phyloP scores from a whole-genome alignment of 1,284 basidiomycete genomes.

The Puccinia brachypodii region DNA sequence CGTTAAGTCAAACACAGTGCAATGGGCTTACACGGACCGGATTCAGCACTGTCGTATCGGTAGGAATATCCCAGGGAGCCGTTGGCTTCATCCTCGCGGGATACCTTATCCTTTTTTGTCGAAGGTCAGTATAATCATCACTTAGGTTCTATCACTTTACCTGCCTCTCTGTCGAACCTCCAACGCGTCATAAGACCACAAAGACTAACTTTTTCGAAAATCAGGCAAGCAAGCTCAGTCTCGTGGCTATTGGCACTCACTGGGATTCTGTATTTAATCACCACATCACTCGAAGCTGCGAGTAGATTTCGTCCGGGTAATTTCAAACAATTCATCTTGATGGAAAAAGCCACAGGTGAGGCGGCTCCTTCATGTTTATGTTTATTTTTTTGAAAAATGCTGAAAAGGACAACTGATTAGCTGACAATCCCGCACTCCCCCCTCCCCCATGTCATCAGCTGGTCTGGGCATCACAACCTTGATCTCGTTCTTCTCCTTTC shows the following conservation, averaged over 20 bases:
- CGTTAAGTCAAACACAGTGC: constrained; percentile 37
- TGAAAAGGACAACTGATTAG: not conserved
- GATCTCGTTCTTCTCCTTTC: constrained; percentile 37
- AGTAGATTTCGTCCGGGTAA: constrained; percentile 32
- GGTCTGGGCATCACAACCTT: constrained; percentile 38
- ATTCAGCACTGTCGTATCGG: constrained; percentile 1
- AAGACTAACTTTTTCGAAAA: not conserved
- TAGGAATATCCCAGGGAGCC: constrained; percentile 15
- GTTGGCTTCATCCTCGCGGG: constrained; percentile 19
- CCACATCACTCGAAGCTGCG: constrained; percentile 17
- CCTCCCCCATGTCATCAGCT: constrained; percentile 11
- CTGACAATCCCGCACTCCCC: not conserved
- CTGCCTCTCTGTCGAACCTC: not conserved
- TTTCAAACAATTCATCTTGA: constrained; percentile 14
- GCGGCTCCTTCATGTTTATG: not conserved
- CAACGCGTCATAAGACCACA: not conserved
- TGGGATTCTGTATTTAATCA: constrained; percentile 28
- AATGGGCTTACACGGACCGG: constrained; percentile 39
- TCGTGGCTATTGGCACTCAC: constrained; percentile 20
- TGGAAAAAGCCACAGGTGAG: constrained; percentile 42
- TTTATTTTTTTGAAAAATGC: not conserved
- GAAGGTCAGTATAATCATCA: constrained; percentile 10
- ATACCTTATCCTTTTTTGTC: constrained; percentile 25
- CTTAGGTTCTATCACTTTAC: not conserved
- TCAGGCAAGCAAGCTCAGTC: not conserved